Base-by-base conservation (phyloP, 140 eudicot species). In the Bidens hawaiensis region DNA sequence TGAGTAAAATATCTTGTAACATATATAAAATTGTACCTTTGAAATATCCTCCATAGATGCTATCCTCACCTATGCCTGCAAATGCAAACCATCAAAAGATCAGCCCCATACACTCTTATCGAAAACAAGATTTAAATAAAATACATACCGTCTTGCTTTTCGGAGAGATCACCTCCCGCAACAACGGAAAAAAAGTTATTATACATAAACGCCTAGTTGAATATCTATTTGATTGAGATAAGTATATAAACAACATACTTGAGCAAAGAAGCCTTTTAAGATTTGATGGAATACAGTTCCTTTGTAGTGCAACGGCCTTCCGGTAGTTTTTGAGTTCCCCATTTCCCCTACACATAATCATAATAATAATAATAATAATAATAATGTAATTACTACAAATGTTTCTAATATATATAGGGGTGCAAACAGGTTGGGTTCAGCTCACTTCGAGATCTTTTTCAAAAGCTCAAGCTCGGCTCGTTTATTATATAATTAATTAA, bases 11-110 rank as follows among this genome's bases (percentile, higher is more conserved):
- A 30, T 7, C 13, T 60, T 42, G 26, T 47, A 50, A 62, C 25
- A 23, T 26, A 38, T 2, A 27, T 9, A 6, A 54, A 21, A 66
- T 19, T 46, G 19, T 77, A 90, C 97, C 97, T 64, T 81, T 81
- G 79, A 86, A 90, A 80, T 87, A 84, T 36, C 90, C 94, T 70
- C 95, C 97, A 65, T 90, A 86, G 28, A 90, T 87, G 70, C 97
- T 86, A 76, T 90, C 95, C 33, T 94, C 95, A 73, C 96, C 97
- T 68, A n/a, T n/a, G n/a, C n/a, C 94, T 90, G 79, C 97, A 95
- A 30, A 30, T 90, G 97, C 94, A 90, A 81, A 83, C 80, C 88
- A 84, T 77, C 70, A 86, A 79, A 85, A 83, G 62, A 60, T 74
- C 74, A 81, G 65, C 48, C 79, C 82, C 74, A 65, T 49, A 74